These are phyloP conservation scores for Eucalyptus dawsonii DNA, from an alignment of 345 rosid species.

Conservation along the genomic window DNA sequence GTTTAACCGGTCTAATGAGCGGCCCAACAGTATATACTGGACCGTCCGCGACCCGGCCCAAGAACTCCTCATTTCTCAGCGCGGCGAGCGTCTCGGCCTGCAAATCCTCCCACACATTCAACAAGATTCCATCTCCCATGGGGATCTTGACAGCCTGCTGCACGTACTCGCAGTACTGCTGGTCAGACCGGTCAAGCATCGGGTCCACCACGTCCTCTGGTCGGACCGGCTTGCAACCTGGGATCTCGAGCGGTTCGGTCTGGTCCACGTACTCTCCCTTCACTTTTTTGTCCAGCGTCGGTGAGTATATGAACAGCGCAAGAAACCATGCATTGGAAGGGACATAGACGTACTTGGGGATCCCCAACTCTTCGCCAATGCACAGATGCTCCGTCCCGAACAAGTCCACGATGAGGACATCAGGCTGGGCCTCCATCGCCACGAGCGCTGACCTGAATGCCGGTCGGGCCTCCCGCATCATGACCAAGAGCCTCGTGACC, in stretches of 20 bases:
- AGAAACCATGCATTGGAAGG: conserved; percentile 42
- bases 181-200: conserved; percentile 13
- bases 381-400: conserved; percentile 24
- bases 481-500: not conserved
- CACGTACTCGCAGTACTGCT: conserved; percentile 1
- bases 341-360: conserved; percentile 15
- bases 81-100: conserved; percentile 24
- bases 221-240: conserved; percentile 39
- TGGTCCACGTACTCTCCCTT: conserved; percentile 18
- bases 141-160: conserved; percentile 1
- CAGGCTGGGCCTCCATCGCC: conserved; percentile 13
- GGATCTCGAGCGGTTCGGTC: conserved; percentile 23
- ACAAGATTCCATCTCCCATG: conserved; percentile 35
- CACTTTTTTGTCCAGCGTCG: not conserved
- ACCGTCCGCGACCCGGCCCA: conserved; percentile 1
- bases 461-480: conserved; percentile 14
- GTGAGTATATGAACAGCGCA: conserved; percentile 5
- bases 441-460: conserved; percentile 13
- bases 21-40: conserved; percentile 45
- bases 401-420: conserved; percentile 34
- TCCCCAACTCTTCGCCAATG: conserved; percentile 22
- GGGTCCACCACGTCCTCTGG: conserved; percentile 28
- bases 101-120: conserved; percentile 54
- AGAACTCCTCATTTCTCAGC: not conserved
- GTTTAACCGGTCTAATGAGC: not conserved